Evolutionary conservation across 257 asterid species (phyloP).

Genomic region (Galeopsis tetrahit): DNA sequence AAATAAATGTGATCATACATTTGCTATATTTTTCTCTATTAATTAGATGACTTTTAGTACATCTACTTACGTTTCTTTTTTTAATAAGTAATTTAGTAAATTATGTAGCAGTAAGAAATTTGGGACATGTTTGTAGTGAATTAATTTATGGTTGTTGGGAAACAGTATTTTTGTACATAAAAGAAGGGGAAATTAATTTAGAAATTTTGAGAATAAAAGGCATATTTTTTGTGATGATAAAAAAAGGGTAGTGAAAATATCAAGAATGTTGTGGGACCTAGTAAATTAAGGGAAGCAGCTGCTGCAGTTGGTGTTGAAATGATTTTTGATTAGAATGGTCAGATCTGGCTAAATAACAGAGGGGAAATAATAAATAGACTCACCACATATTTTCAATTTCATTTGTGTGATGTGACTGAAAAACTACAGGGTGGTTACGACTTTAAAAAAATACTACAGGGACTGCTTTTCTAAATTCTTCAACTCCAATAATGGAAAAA

Average conservation of each 20-base stretch:
- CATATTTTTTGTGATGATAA: not conserved
- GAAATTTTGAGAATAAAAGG: too few relatives aligned
- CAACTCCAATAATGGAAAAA: conserved; percentile 4
- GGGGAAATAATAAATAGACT: conserved; percentile 16
- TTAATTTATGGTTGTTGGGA: too few relatives aligned
- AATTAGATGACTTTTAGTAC: too few relatives aligned
- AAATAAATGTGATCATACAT: too few relatives aligned
- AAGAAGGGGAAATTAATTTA: too few relatives aligned
- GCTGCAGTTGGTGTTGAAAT: conserved; percentile 29
- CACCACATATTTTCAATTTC: not conserved
- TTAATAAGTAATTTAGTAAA: too few relatives aligned
- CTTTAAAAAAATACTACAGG: not conserved
- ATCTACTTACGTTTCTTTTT: too few relatives aligned
- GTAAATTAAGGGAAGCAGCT: conserved; percentile 22
- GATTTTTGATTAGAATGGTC: conserved; percentile 36
- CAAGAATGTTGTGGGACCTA: conserved; percentile 19
- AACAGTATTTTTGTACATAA: too few relatives aligned
- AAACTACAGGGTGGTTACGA: not conserved
- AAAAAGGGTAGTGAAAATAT: not conserved
- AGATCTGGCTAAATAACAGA: conserved; percentile 21
- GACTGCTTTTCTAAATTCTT: not conserved
- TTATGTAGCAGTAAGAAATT: too few relatives aligned
- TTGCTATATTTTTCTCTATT: too few relatives aligned
- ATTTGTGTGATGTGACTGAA: not conserved
- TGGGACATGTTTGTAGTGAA: too few relatives aligned